Evolutionary conservation across 805 yeast species (phyloP).

Genomic region (Metschnikowia matae): DNA sequence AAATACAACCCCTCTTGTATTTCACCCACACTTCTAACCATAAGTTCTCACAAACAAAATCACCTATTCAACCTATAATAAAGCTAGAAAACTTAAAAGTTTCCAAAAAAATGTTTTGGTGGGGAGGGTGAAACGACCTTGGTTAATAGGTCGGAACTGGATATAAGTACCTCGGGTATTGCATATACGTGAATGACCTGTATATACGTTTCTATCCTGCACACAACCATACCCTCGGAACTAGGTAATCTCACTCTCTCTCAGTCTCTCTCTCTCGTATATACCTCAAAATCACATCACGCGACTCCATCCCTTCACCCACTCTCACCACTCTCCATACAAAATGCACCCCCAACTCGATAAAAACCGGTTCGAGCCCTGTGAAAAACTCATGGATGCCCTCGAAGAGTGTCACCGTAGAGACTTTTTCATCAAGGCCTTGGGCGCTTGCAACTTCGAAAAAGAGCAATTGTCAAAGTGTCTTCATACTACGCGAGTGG

Average conservation of each 20-base stretch:
- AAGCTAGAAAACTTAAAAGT: too few relatives aligned
- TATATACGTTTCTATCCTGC: too few relatives aligned
- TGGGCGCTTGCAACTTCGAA: slow-evolving; percentile 82
- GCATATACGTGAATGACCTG: too few relatives aligned
- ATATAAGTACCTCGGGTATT: too few relatives aligned
- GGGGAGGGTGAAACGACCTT: neutral
- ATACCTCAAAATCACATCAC: neutral
- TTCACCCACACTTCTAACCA: too few relatives aligned
- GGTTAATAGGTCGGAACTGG: neutral
- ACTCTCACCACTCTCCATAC: neutral
- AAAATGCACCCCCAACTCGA: slow-evolving; percentile 46
- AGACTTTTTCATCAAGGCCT: slow-evolving; percentile 61
- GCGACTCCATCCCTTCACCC: neutral
- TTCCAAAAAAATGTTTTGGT: too few relatives aligned
- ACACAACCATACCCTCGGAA: too few relatives aligned
- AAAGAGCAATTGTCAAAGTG: slow-evolving; percentile 78
- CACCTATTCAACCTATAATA: too few relatives aligned
- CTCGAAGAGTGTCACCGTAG: slow-evolving; percentile 82
- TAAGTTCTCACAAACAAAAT: too few relatives aligned
- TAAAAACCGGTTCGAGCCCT: slow-evolving; percentile 45
- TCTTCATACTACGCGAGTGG: slow-evolving; percentile 70
- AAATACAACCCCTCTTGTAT: too few relatives aligned
- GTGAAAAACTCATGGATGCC: slow-evolving; percentile 79
- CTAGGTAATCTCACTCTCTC: too few relatives aligned
- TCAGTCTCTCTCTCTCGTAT: too few relatives aligned